These are phyloP conservation scores for Backusella luteola DNA, from an alignment of 192 early-diverging fungal genomes.

Conservation along the genomic window DNA sequence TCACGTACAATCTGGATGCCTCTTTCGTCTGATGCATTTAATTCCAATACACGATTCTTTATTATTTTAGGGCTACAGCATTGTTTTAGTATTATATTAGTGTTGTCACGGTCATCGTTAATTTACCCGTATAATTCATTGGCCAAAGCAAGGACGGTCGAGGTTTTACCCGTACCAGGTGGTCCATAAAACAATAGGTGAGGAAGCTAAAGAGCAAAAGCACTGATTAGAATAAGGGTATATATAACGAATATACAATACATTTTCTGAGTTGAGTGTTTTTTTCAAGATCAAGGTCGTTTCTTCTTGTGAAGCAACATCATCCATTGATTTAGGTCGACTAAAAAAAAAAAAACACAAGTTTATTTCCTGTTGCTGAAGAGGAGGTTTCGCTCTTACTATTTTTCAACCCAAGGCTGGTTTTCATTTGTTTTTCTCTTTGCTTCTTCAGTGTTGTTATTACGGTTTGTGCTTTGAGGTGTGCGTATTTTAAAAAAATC, in stretches of 20 bases:
- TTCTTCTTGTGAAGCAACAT: slow-evolving; percentile 90
- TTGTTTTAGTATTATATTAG: background rate
- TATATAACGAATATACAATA: slow-evolving; percentile 28
- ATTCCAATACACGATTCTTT: slow-evolving; percentile 81
- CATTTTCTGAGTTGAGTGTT: slow-evolving; percentile 86
- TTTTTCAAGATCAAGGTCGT: slow-evolving; percentile 80
- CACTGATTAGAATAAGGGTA: too few species aligned
- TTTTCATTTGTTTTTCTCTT: background rate
- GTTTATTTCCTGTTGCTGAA: background rate
- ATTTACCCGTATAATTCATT: slow-evolving; percentile 79
- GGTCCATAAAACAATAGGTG: slow-evolving; percentile 98
- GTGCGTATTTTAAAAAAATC: slow-evolving; percentile 1
- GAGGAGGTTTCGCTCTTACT: background rate
- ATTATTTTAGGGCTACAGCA: slow-evolving; percentile 72
- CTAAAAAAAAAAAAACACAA: slow-evolving; percentile 17
- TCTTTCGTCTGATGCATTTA: slow-evolving; percentile 97
- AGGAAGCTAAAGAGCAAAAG: slow-evolving; percentile 61
- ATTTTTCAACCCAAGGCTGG: slow-evolving; percentile 23
- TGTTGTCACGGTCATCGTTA: background rate
- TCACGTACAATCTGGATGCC: slow-evolving; percentile 92
- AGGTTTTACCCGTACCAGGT: slow-evolving; percentile 97
- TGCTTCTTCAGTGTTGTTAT: background rate
- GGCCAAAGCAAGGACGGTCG: slow-evolving; percentile 88
- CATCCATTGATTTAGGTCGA: slow-evolving; percentile 84
- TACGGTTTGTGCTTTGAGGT: background rate